phyloP scores from a whole-genome alignment of 495 filamentous ascomycete genomes.

The Penicillium turbatum region DNA sequence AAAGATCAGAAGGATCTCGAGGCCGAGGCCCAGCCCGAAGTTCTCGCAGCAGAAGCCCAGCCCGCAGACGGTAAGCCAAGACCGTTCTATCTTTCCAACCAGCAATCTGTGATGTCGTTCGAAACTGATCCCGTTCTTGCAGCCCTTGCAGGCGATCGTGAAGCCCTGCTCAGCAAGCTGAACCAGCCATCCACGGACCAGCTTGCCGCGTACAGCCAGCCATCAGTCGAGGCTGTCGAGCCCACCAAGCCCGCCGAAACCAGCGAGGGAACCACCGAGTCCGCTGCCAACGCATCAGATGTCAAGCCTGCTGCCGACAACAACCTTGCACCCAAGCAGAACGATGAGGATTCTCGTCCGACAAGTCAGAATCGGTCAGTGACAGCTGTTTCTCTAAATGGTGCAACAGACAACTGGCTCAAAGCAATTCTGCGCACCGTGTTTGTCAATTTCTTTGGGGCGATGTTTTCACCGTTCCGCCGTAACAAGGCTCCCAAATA shows the following conservation, averaged over 20 bases:
- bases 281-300: slow-evolving; percentile 1
- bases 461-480: slow-evolving; percentile 41
- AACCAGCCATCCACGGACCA: slow-evolving; percentile 34
- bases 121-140: slow-evolving; percentile 39
- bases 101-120: slow-evolving; percentile 23
- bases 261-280: slow-evolving; percentile 10
- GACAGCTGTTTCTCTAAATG: slow-evolving; percentile 42
- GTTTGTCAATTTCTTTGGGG: slow-evolving; percentile 40
- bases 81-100: slow-evolving; percentile 14
- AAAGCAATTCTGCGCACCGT: slow-evolving; percentile 42
- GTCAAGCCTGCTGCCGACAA: slow-evolving; percentile 16
- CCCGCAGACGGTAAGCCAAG: slow-evolving; percentile 29
- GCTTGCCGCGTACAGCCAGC: slow-evolving; percentile 13
- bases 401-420: slow-evolving; percentile 42
- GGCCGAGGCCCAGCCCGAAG: slow-evolving; percentile 18
- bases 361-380: slow-evolving; percentile 45
- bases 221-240: slow-evolving; percentile 8
- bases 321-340: slow-evolving; percentile 17
- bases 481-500: slow-evolving; percentile 32
- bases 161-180: slow-evolving; percentile 35
- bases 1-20: slow-evolving; percentile 13
- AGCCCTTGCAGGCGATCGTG: slow-evolving; percentile 37
- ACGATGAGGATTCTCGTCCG: slow-evolving; percentile 38
- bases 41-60: slow-evolving; percentile 14
- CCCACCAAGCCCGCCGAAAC: slow-evolving; percentile 17